phyloP scores from a whole-genome alignment of 164 flowering plant genomes.

The Nymphaea thermarum region DNA sequence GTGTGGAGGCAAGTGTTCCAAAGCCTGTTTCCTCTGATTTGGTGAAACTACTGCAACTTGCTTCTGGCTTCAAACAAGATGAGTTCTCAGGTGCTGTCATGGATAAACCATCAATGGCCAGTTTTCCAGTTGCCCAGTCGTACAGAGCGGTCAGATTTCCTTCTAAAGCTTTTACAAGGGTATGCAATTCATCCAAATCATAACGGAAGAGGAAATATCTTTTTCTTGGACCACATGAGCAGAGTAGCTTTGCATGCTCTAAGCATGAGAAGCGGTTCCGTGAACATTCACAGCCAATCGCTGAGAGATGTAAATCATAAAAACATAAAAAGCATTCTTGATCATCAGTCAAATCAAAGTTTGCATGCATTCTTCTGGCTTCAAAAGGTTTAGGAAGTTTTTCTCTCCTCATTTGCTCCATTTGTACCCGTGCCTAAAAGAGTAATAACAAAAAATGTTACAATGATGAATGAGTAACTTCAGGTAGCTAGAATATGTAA shows the following conservation, averaged over 20 bases:
- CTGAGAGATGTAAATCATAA: constrained; percentile 72
- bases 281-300: constrained; percentile 58
- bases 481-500: not conserved
- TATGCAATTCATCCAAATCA: constrained; percentile 32
- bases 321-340: constrained; percentile 72
- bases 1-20: not conserved
- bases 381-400: constrained; percentile 23
- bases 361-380: constrained; percentile 47
- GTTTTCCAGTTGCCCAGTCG: constrained; percentile 29
- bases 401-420: constrained; percentile 58
- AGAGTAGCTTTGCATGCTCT: constrained; percentile 43
- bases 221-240: constrained; percentile 42
- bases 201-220: constrained; percentile 43
- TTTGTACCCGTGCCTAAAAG: constrained; percentile 44
- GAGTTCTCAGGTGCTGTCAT: not conserved
- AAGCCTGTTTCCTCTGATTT: not conserved
- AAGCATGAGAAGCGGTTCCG: constrained; percentile 66
- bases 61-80: not conserved
- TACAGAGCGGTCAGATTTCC: constrained; percentile 31
- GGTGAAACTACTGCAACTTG: not conserved
- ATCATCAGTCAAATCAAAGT: constrained; percentile 44
- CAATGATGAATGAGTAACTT: not conserved
- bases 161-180: constrained; percentile 55
- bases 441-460: not conserved
- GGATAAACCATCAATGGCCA: constrained; percentile 2